Conservation (phyloP, 2,329 filamentous ascomycete species). For the Exophiala aquamarina region DNA sequence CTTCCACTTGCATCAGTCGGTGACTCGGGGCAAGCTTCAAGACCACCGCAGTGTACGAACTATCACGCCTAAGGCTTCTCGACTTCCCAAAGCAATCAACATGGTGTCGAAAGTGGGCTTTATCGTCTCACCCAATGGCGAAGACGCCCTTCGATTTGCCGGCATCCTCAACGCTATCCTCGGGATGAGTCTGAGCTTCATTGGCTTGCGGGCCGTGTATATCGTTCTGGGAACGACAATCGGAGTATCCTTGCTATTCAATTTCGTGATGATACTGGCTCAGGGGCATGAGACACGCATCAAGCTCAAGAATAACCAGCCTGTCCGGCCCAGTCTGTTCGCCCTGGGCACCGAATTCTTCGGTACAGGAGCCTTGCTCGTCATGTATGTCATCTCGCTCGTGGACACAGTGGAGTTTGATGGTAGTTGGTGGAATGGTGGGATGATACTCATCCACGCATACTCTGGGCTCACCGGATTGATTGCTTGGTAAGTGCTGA, state of each 20-base stretch:
- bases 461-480: conserved; percentile 13
- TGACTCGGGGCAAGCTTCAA: no score
- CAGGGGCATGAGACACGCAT: not conserved
- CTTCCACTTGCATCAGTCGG: no score
- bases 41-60: no score
- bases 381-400: conserved; percentile 13
- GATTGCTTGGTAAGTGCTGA: conserved; percentile 17
- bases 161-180: conserved; percentile 13
- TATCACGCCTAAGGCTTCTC: no score
- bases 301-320: not conserved
- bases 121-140: not conserved
- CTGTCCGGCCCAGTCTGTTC: conserved; percentile 7
- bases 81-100: not conserved
- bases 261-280: conserved; percentile 1
- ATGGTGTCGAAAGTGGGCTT: not conserved
- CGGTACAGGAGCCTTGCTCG: conserved; percentile 12
- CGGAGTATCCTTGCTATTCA: conserved; percentile 13
- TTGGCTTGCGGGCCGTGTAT: conserved; percentile 3
- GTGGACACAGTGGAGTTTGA: conserved; percentile 1
- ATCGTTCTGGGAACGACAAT: conserved; percentile 13
- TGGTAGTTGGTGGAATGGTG: not conserved
- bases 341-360: conserved; percentile 7
- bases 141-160: conserved; percentile 5
- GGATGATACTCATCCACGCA: conserved; percentile 5
- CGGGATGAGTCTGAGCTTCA: conserved; percentile 15